Percentiles rank a stretch among this genome's conserved stretches.
phyloP scores from a whole-genome alignment of 768 basidiomycete genomes.

The Multifurca ochricompacta region DNA sequence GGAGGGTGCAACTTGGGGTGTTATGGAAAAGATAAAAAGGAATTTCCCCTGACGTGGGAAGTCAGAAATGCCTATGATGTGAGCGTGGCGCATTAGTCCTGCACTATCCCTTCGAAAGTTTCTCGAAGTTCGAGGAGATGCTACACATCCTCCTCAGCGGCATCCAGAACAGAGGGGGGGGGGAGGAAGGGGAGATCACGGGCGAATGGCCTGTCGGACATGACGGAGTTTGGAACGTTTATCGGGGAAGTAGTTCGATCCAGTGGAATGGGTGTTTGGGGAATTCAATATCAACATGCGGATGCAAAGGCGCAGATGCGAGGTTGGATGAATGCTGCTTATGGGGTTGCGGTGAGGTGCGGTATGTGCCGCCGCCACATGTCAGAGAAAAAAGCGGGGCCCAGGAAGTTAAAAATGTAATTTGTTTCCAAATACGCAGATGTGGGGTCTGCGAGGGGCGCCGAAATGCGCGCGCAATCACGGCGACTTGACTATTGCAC shows the following conservation, averaged over 20 bases:
- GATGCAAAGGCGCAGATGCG: constrained; percentile 16
- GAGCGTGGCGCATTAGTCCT: not conserved
- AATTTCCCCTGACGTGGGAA: not conserved
- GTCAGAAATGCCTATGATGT: not conserved
- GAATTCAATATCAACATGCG: constrained; percentile 17
- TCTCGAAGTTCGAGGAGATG: not conserved
- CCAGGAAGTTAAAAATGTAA: constrained; percentile 8
- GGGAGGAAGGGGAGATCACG: too few species aligned
- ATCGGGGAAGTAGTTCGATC: not conserved
- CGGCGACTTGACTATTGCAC: constrained; percentile 51
- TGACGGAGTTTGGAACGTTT: not conserved
- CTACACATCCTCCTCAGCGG: not conserved
- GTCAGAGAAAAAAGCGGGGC: constrained; percentile 12
- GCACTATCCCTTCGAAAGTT: not conserved
- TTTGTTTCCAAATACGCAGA: constrained; percentile 16
- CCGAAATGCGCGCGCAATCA: not conserved
- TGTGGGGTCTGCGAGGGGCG: constrained; percentile 13
- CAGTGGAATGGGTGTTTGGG: not conserved
- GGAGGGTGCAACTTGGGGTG: constrained; percentile 1
- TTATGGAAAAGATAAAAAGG: not conserved
- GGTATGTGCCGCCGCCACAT: constrained; percentile 9
- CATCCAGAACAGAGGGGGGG: not conserved
- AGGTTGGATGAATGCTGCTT: constrained; percentile 12
- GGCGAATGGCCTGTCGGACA: not conserved
- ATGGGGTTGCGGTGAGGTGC: not conserved